Evolutionary conservation across 2,329 filamentous ascomycete species (phyloP).

Genomic region (Ophiognomonia clavigignenti-juglandacearum): DNA sequence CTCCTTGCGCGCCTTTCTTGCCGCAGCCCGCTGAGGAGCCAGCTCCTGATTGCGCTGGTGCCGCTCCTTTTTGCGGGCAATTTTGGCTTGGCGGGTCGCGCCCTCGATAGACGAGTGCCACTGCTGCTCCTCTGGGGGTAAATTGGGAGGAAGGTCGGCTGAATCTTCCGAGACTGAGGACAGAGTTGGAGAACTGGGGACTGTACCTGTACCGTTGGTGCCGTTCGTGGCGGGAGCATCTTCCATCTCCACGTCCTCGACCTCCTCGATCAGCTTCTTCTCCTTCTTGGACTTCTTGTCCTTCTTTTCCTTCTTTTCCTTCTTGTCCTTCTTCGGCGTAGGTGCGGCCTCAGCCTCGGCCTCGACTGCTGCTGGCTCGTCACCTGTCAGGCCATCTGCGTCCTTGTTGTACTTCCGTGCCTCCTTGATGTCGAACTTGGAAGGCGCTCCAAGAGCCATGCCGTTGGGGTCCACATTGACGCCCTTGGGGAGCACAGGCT

Average conservation of each 20-base stretch:
- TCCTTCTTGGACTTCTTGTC: constrained; percentile 44
- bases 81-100: constrained; percentile 22
- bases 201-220: constrained; percentile 8
- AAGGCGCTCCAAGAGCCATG: constrained; percentile 52
- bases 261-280: constrained; percentile 35
- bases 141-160: constrained; percentile 3
- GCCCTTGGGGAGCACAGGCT: constrained; percentile 75
- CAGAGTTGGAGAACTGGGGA: neutral
- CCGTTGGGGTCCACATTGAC: constrained; percentile 72
- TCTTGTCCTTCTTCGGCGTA: constrained; percentile 19
- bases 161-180: neutral
- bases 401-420: constrained; percentile 91
- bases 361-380: constrained; percentile 56
- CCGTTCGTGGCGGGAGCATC: constrained; percentile 17
- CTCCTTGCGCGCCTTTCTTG: constrained; percentile 33
- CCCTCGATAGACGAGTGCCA: constrained; percentile 2
- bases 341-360: constrained; percentile 6
- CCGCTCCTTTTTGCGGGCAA: constrained; percentile 25
- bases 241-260: constrained; percentile 22
- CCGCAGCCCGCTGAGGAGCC: constrained; percentile 18
- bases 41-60: constrained; percentile 21
- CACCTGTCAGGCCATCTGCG: constrained; percentile 74
- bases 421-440: constrained; percentile 90
- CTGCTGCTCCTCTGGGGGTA: neutral
- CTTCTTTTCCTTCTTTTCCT: constrained; percentile 31